Evolutionary conservation across 179 eudicot genomes (phyloP), one percentile per base, ranked within the genome.

Genomic region (Silene coronaria): DNA sequence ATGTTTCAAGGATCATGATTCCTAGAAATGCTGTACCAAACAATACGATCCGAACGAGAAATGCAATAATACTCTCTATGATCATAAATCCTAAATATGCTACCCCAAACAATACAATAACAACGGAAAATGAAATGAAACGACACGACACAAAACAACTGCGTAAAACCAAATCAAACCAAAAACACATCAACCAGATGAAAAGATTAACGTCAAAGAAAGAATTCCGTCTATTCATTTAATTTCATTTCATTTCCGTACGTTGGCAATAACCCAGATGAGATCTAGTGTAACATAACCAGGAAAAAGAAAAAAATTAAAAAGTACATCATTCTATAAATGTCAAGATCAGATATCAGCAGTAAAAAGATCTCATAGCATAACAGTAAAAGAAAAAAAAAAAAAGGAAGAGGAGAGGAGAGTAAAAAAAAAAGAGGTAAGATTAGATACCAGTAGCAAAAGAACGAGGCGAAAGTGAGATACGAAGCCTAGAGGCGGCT

Each of bases 401-500:
- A 27, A 36, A 32, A 62, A 16, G 12, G 61, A 28, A 0, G 27
- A 28, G 21, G 0, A 22, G 2, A 26, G 11, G 21, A 7, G 2
- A 23, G 23, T 7, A 46, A 63, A 75, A 48, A 65, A 21, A 23
- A 66, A 32, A 34, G 14, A 11, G 26, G n/a, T 28, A 71, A 51
- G 62, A 2, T 5, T 16, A 6, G 65, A 72, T 72, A 92, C 97
- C 97, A 81, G 96, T 83, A 71, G 97, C 86, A 80, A 82, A 90
- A 17, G 87, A 85, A 84, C 96, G 79, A 75, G 83, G 83, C 63
- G 81, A 86, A 27, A 83, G 77, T 19, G 96, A 88, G 89, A 87
- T 80, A 84, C 85, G 88, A 70, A 91, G 90, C 51, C 81, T 83
- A 4, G 97, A 87, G 82, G 90, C 92, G 72, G 89, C 87, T 80